Percentiles rank a stretch among this genome's conserved stretches.
Evolutionary conservation across 2,329 filamentous ascomycete species (phyloP).

Genomic region (Didymellaceae sp.): DNA sequence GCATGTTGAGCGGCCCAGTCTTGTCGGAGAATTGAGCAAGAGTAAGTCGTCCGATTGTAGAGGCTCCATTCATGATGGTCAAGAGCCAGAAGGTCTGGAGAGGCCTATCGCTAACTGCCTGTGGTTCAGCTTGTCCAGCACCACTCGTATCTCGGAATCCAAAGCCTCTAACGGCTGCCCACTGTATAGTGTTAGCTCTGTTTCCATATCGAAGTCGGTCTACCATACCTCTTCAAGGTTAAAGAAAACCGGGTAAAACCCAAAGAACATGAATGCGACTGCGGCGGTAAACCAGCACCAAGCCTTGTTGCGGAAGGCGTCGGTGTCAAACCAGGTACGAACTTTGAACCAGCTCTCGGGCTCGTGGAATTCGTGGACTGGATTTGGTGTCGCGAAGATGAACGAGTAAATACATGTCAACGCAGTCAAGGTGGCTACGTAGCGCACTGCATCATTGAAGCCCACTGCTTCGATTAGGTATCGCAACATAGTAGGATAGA

Average conservation of each 20-base stretch:
- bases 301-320: slow-evolving; percentile 52
- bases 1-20: slow-evolving; percentile 55
- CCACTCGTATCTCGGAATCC: slow-evolving; percentile 44
- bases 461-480: slow-evolving; percentile 52
- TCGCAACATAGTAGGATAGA: slow-evolving; percentile 57
- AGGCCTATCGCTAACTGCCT: slow-evolving; percentile 34
- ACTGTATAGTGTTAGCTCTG: slow-evolving; percentile 40
- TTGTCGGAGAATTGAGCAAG: slow-evolving; percentile 55
- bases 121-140: slow-evolving; percentile 6
- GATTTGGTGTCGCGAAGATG: slow-evolving; percentile 54
- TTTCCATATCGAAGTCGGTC: background rate
- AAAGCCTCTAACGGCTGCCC: slow-evolving; percentile 54
- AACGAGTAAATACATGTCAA: slow-evolving; percentile 52
- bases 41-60: slow-evolving; percentile 55
- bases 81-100: slow-evolving; percentile 58
- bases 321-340: slow-evolving; percentile 53
- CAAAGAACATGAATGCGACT: slow-evolving; percentile 58
- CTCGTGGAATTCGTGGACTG: slow-evolving; percentile 47
- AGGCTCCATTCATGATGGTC: slow-evolving; percentile 58
- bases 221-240: slow-evolving; percentile 56
- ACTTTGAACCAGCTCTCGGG: slow-evolving; percentile 48
- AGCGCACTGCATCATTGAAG: slow-evolving; percentile 55
- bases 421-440: slow-evolving; percentile 51
- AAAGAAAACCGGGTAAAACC: slow-evolving; percentile 61
- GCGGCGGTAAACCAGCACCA: slow-evolving; percentile 54